A percentile compares a stretch with the other conserved stretches of the same genome.
Conservation (phyloP, 306 rosid species). For the Prunus padus region DNA sequence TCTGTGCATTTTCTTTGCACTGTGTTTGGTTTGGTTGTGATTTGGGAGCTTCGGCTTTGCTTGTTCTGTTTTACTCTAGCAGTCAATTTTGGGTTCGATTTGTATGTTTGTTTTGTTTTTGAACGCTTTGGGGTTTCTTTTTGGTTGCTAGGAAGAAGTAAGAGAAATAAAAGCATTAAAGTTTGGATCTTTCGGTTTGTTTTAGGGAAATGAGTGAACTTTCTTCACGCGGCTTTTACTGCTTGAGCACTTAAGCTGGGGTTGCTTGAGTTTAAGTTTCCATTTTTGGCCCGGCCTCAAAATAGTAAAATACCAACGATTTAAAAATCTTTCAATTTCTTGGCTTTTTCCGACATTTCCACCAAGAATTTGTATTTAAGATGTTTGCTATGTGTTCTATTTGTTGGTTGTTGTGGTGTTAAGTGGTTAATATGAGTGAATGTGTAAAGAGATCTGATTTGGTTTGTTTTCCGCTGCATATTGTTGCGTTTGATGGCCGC, state of each 20-base stretch:
- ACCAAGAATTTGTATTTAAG: background rate
- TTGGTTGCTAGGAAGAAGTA: background rate
- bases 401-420: background rate
- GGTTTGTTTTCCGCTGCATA: background rate
- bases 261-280: conserved; percentile 2
- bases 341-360: background rate
- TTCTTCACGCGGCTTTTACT: background rate
- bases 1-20: background rate
- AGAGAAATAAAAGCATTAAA: background rate
- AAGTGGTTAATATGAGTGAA: background rate
- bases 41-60: conserved; percentile 3
- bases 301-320: background rate
- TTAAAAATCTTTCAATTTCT: conserved; percentile 1
- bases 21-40: background rate
- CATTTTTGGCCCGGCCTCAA: background rate
- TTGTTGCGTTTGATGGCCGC: background rate
- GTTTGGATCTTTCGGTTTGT: conserved; percentile 30
- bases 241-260: background rate
- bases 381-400: background rate
- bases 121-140: background rate
- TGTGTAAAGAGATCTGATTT: conserved; percentile 10
- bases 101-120: background rate
- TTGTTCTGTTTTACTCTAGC: background rate
- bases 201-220: background rate
- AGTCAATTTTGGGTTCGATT: background rate